Percentiles rank a stretch among this genome's conserved stretches.
These are phyloP conservation scores for Fusarium sp. DNA, from an alignment of 2,329 filamentous ascomycete genomes.

Conservation along the genomic window DNA sequence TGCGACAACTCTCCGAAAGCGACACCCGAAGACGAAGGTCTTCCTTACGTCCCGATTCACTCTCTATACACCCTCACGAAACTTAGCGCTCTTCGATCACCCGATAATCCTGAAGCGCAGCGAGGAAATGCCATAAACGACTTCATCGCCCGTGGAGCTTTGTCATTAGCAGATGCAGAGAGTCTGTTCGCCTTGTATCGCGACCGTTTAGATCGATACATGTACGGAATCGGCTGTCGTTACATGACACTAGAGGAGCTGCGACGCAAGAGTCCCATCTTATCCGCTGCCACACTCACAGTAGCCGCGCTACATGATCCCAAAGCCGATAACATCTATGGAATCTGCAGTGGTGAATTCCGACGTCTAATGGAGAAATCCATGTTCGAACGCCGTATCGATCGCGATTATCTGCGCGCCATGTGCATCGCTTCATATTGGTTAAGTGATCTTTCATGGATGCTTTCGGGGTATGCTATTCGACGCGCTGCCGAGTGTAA, in stretches of 20 bases:
- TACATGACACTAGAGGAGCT: constrained; percentile 63
- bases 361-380: constrained; percentile 64
- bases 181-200: constrained; percentile 64
- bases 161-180: constrained; percentile 62
- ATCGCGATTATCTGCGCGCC: constrained; percentile 67
- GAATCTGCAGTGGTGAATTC: constrained; percentile 67
- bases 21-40: constrained; percentile 50
- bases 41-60: constrained; percentile 55
- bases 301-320: constrained; percentile 70
- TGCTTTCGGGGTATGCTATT: constrained; percentile 67
- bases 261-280: constrained; percentile 65
- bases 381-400: constrained; percentile 54
- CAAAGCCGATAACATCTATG: constrained; percentile 63
- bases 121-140: constrained; percentile 46
- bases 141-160: constrained; percentile 54
- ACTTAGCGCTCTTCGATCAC: constrained; percentile 52
- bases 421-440: constrained; percentile 73
- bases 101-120: constrained; percentile 46
- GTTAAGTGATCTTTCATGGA: constrained; percentile 73
- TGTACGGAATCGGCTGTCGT: constrained; percentile 65
- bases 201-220: constrained; percentile 63
- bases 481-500: constrained; percentile 62
- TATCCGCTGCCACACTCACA: constrained; percentile 68
- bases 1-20: constrained; percentile 48
- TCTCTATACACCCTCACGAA: constrained; percentile 56